Evolutionary conservation across 805 yeast genomes (phyloP), one percentile per base, ranked within the genome.

Genomic region (Pichia californica): DNA sequence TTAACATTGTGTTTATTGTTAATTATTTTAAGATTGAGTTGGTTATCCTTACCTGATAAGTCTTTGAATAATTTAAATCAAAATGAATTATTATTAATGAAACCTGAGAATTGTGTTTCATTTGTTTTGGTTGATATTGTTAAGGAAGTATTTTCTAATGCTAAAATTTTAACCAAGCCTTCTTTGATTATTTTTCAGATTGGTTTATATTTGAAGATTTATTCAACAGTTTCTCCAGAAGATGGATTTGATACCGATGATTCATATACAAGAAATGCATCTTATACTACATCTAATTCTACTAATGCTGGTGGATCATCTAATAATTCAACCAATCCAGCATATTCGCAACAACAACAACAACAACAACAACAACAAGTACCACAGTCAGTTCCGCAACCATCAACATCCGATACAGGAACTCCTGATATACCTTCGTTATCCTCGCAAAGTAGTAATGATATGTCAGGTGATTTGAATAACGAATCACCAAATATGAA

Each of bases 141-240:
- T 13, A 69, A 70, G 44, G 73, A 70, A 44, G 59, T 69, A 18
- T 68, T 70, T 44, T 62, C 70, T 3, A 68, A 64, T 48, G 58
- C 70, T 41, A 68, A 66, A 50, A 51, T 72, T 8, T 58, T 70
- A 63, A 56, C 69, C 21, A 70, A 66, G 45, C 68, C 77, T 19
- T 69, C 71, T 29, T 52, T 77, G 39, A 67, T 69, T 21, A 68
- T 78, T 14, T 71, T 82, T 27, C 88, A 81, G 54, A 77, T 78
- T 53, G 80, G 78, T 1, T 59, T 78, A 15, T 77, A 66, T 56
- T 68, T 79, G 56, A 78, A 78, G 47, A 58, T 71, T 34, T 81
- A 79, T 61, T 71, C 69, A 49, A 70, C 66, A 46, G 67, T 70
- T 48, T 74, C 83, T 10, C 82, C 84, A 1, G 82, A 79, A 48